Percentiles rank a stretch among this genome's conserved stretches.
Evolutionary conservation across 2,329 filamentous ascomycete genomes (phyloP).

Genomic region (Penicillium italicum): DNA sequence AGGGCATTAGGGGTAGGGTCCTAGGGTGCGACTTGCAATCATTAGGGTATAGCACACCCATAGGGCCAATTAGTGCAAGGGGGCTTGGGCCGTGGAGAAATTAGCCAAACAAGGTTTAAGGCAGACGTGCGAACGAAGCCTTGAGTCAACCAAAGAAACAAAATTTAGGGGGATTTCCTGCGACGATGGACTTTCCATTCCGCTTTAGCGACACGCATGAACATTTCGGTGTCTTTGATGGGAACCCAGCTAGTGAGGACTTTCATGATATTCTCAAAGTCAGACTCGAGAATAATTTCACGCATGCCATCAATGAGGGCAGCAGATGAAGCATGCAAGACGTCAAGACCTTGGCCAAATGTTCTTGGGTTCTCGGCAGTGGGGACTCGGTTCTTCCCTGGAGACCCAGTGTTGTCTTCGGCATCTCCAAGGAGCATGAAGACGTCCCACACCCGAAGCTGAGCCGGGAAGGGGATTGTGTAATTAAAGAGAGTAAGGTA

Average conservation of each 20-base stretch:
- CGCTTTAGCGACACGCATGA: slow-evolving; percentile 84
- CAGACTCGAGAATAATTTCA: slow-evolving; percentile 82
- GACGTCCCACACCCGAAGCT: slow-evolving; percentile 94
- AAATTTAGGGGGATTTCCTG: slow-evolving; percentile 36
- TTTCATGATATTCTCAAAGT: slow-evolving; percentile 99
- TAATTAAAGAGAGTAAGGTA: slow-evolving; percentile 98
- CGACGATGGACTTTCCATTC: slow-evolving; percentile 72
- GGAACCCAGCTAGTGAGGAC: slow-evolving; percentile 90
- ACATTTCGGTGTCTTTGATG: slow-evolving; percentile 85
- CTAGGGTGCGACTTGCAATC: slow-evolving; percentile 14
- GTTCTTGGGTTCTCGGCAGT: slow-evolving; percentile 27
- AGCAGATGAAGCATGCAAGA: slow-evolving; percentile 84
- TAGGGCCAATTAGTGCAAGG: slow-evolving; percentile 11
- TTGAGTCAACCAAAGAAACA: background rate
- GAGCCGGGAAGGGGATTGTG: slow-evolving; percentile 87
- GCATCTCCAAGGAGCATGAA: slow-evolving; percentile 89
- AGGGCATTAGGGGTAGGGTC: slow-evolving; percentile 18
- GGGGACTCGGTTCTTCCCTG: slow-evolving; percentile 25
- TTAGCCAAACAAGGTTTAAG: background rate
- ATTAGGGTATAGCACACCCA: slow-evolving; percentile 24
- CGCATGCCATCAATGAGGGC: slow-evolving; percentile 87
- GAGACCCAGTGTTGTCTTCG: slow-evolving; percentile 42
- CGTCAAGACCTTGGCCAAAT: slow-evolving; percentile 68
- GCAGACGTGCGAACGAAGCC: background rate
- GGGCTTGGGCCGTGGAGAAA: background rate